phyloP scores from a whole-genome alignment of 2,329 filamentous ascomycete genomes.

The Monosporascus sp. region DNA sequence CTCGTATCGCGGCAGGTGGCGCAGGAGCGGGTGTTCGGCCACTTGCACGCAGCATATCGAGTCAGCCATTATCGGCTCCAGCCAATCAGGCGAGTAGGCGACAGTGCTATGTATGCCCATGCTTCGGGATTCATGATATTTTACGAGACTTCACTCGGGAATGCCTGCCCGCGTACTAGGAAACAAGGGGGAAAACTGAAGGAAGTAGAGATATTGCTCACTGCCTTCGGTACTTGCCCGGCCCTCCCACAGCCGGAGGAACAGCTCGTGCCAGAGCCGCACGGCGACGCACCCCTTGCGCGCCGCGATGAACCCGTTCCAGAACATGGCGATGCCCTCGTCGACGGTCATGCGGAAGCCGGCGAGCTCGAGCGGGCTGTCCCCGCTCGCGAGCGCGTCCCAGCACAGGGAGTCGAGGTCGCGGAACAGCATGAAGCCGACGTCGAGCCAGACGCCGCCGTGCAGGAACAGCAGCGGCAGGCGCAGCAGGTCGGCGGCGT shows the following conservation, averaged over 20 bases:
- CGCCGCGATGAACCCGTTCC: slow-evolving; percentile 29
- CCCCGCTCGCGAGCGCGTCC: slow-evolving; percentile 10
- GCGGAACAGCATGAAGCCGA: slow-evolving; percentile 16
- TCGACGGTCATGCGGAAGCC: slow-evolving; percentile 16
- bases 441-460: slow-evolving; percentile 18
- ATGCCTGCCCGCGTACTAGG: too few relatives aligned
- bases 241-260: slow-evolving; percentile 14
- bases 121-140: too few relatives aligned
- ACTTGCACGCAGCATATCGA: neutral
- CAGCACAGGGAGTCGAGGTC: slow-evolving; percentile 15
- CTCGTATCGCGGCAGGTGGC: neutral
- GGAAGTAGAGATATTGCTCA: too few relatives aligned
- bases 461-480: slow-evolving; percentile 15
- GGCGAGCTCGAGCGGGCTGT: slow-evolving; percentile 7
- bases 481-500: slow-evolving; percentile 32
- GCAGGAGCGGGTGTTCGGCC: neutral
- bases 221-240: neutral
- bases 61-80: too few relatives aligned
- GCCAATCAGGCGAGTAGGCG: too few relatives aligned
- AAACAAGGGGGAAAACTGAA: too few relatives aligned
- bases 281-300: slow-evolving; percentile 29
- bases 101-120: too few relatives aligned
- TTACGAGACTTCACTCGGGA: too few relatives aligned
- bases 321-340: neutral
- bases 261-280: slow-evolving; percentile 23